Conservation (phyloP, 2,329 filamentous ascomycete genomes). For the Stagonosporopsis rhizophila region DNA sequence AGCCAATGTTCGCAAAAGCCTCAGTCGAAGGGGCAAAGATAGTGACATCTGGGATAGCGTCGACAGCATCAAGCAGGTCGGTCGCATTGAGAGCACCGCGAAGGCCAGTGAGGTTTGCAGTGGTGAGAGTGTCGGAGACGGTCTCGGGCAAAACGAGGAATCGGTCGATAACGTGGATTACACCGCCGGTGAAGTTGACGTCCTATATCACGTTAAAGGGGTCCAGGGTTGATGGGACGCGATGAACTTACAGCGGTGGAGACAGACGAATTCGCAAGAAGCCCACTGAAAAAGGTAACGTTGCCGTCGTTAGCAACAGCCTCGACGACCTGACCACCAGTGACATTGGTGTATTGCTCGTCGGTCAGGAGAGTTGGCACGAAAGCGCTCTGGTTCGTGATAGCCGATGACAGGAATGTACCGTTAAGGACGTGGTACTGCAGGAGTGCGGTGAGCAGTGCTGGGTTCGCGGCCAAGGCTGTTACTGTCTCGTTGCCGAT, state of each 20-base stretch:
- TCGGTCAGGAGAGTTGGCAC: constrained; percentile 60
- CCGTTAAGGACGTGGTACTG: constrained; percentile 67
- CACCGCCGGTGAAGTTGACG: constrained; percentile 54
- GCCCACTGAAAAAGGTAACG: constrained; percentile 61
- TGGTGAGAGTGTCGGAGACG: constrained; percentile 40
- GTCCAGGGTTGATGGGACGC: background rate
- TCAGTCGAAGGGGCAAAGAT: constrained; percentile 69
- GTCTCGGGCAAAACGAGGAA: constrained; percentile 51
- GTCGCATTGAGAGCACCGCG: constrained; percentile 51
- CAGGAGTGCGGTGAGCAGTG: constrained; percentile 56
- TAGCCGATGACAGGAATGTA: constrained; percentile 49
- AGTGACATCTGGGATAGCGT: constrained; percentile 60
- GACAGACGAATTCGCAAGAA: constrained; percentile 59
- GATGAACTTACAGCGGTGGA: constrained; percentile 54
- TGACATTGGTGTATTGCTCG: constrained; percentile 63
- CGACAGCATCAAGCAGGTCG: constrained; percentile 52
- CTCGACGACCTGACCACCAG: constrained; percentile 65
- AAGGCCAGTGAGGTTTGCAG: constrained; percentile 50
- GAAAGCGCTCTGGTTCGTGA: constrained; percentile 54
- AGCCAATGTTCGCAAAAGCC: constrained; percentile 66
- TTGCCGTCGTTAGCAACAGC: constrained; percentile 51
- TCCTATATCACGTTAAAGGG: constrained; percentile 38
- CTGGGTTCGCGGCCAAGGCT: constrained; percentile 38
- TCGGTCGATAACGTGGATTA: constrained; percentile 57
- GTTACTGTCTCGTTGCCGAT: constrained; percentile 49